phyloP scores from a whole-genome alignment of 441 rosid species.

The Arabidopsis lyrata region DNA sequence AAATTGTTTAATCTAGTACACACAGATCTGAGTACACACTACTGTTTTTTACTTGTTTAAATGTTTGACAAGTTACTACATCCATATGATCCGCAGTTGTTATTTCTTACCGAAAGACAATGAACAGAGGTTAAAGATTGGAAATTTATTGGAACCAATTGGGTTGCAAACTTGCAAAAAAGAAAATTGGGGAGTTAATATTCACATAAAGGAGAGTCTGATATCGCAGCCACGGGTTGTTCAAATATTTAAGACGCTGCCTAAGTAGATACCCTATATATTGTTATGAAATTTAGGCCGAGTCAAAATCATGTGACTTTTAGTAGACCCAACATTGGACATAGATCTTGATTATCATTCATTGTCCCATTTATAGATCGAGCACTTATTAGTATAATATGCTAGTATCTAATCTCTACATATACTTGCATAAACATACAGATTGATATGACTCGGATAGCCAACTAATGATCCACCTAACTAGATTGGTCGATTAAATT shows the following conservation, averaged over 20 bases:
- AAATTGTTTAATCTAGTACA: not conserved
- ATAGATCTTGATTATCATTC: slow-evolving; percentile 22
- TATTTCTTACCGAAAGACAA: not conserved
- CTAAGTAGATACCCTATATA: slow-evolving; percentile 32
- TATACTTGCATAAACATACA: slow-evolving; percentile 29
- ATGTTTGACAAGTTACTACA: not conserved
- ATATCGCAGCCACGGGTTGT: slow-evolving; percentile 33
- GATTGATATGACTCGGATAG: not conserved
- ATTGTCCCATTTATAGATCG: slow-evolving; percentile 21
- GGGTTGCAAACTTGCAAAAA: slow-evolving; percentile 21
- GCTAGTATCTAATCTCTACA: slow-evolving; percentile 15
- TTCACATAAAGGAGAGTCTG: slow-evolving; percentile 10
- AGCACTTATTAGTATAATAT: slow-evolving; percentile 11
- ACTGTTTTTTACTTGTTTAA: not conserved
- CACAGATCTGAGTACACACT: too few species aligned
- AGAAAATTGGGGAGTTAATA: not conserved
- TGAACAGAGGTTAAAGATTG: not conserved
- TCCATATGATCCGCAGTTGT: slow-evolving; percentile 5
- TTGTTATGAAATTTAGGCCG: slow-evolving; percentile 11
- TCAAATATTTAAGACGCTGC: slow-evolving; percentile 42
- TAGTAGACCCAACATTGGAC: slow-evolving; percentile 41
- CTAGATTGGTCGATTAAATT: slow-evolving; percentile 26
- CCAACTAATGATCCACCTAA: slow-evolving; percentile 28
- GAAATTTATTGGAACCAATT: slow-evolving; percentile 27
- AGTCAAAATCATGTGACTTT: slow-evolving; percentile 31